phyloP scores from a whole-genome alignment of 2,329 filamentous ascomycete species.

The Pseudocercospora crystallina region DNA sequence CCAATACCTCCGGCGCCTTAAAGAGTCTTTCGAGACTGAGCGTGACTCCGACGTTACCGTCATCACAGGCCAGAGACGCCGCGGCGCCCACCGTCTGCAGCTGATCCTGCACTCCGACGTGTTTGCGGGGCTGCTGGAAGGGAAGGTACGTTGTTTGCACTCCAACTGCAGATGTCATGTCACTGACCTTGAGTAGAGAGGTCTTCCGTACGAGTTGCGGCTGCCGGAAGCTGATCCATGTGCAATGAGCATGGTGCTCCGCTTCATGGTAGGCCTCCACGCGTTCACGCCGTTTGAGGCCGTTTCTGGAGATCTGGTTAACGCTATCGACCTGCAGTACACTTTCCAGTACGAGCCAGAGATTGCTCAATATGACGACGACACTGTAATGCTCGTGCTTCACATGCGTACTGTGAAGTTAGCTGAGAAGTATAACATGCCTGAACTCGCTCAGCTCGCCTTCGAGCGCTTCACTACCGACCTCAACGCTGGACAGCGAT shows the following conservation, averaged over 20 bases:
- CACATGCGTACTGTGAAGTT: not conserved
- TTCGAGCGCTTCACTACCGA: too few species aligned
- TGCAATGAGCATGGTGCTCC: not conserved
- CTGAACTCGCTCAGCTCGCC: too few species aligned
- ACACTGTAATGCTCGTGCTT: not conserved
- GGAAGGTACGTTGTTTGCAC: not conserved
- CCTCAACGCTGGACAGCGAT: too few species aligned
- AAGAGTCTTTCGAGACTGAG: not conserved
- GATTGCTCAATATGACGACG: too few species aligned
- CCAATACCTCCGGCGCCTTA: not conserved
- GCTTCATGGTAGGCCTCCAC: not conserved
- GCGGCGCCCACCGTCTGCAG: not conserved
- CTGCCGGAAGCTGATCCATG: not conserved
- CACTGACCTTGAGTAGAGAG: too few species aligned
- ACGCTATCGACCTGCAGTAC: too few species aligned
- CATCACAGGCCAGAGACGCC: not conserved
- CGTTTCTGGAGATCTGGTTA: too few species aligned
- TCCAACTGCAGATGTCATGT: too few species aligned
- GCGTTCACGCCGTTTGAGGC: too few species aligned
- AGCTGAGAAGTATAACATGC: not conserved
- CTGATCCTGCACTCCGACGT: conserved; percentile 3
- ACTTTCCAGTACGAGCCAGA: not conserved
- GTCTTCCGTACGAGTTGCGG: not conserved
- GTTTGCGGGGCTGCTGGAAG: conserved; percentile 1
- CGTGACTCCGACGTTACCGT: conserved; percentile 1